phyloP scores from a whole-genome alignment of 441 rosid genomes.

The Hura crepitans region DNA sequence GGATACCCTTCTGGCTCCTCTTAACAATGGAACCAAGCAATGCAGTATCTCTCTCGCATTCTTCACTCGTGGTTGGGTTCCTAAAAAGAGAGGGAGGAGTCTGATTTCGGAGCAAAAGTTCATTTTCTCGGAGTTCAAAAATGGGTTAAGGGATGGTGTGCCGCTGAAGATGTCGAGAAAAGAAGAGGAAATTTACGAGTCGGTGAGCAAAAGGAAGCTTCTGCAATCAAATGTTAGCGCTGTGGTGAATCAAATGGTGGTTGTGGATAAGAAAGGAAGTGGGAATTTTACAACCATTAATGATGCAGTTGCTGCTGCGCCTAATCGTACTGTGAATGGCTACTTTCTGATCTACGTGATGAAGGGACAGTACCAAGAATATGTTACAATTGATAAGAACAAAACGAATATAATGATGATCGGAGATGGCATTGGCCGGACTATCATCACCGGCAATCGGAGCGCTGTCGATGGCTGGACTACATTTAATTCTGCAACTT shows the following conservation, averaged over 20 bases:
- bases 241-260: slow-evolving; percentile 50
- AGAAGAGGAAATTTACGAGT: slow-evolving; percentile 46
- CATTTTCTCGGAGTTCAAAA: slow-evolving; percentile 29
- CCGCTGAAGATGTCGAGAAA: slow-evolving; percentile 52
- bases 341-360: slow-evolving; percentile 68
- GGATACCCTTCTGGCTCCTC: slow-evolving; percentile 48
- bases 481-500: slow-evolving; percentile 84
- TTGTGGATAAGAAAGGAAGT: slow-evolving; percentile 59
- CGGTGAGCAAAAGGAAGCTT: slow-evolving; percentile 45
- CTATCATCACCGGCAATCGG: slow-evolving; percentile 77
- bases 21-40: slow-evolving; percentile 63
- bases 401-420: slow-evolving; percentile 73
- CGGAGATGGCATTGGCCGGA: slow-evolving; percentile 83
- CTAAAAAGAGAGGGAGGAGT: slow-evolving; percentile 33
- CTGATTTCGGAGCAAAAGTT: slow-evolving; percentile 25
- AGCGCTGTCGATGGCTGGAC: slow-evolving; percentile 84
- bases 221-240: slow-evolving; percentile 31
- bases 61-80: slow-evolving; percentile 63
- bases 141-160: slow-evolving; percentile 52
- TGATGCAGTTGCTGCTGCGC: slow-evolving; percentile 68
- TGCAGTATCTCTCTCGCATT: slow-evolving; percentile 72
- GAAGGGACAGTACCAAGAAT: slow-evolving; percentile 76
- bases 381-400: slow-evolving; percentile 56
- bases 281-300: slow-evolving; percentile 68
- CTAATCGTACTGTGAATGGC: slow-evolving; percentile 60